These are phyloP conservation scores for Cucurbita moschata DNA, from an alignment of 306 rosid species.

Conservation along the genomic window DNA sequence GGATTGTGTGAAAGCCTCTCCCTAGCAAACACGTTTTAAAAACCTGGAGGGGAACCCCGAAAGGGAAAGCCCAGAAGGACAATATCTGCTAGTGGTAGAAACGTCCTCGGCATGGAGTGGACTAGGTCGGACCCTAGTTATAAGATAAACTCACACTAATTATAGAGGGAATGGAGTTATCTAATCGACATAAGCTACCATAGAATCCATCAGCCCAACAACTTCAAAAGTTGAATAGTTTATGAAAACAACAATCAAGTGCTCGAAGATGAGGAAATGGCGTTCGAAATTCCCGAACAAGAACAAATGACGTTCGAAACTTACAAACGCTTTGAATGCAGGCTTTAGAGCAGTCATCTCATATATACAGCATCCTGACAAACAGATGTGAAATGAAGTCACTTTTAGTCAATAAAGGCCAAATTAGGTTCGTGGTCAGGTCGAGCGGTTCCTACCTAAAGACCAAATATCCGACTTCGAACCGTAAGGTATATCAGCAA, in stretches of 20 bases:
- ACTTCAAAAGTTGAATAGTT: neutral
- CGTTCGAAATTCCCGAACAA: neutral
- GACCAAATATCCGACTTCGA: constrained; percentile 99
- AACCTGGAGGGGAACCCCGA: too few relatives aligned
- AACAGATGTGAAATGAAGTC: constrained; percentile 1
- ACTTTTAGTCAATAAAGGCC: neutral
- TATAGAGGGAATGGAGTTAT: neutral
- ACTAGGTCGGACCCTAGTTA: neutral
- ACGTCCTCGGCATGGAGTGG: too few relatives aligned
- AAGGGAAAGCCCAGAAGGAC: too few relatives aligned
- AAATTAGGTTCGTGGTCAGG: neutral
- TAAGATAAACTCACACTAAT: neutral
- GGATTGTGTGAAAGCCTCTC: too few relatives aligned
- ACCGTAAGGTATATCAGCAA: constrained; percentile 98
- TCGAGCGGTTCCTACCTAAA: constrained; percentile 40
- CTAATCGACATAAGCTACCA: neutral
- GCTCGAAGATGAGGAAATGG: neutral
- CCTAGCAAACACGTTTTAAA: too few relatives aligned
- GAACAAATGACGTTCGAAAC: constrained; percentile 17
- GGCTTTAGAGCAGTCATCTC: constrained; percentile 83
- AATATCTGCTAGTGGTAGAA: too few relatives aligned
- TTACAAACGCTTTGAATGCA: constrained; percentile 97
- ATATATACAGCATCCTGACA: constrained; percentile 90
- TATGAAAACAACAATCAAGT: neutral
- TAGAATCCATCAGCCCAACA: neutral